These are phyloP conservation scores for Lomentospora prolificans DNA, from an alignment of 2,329 filamentous ascomycete species.

Conservation along the genomic window DNA sequence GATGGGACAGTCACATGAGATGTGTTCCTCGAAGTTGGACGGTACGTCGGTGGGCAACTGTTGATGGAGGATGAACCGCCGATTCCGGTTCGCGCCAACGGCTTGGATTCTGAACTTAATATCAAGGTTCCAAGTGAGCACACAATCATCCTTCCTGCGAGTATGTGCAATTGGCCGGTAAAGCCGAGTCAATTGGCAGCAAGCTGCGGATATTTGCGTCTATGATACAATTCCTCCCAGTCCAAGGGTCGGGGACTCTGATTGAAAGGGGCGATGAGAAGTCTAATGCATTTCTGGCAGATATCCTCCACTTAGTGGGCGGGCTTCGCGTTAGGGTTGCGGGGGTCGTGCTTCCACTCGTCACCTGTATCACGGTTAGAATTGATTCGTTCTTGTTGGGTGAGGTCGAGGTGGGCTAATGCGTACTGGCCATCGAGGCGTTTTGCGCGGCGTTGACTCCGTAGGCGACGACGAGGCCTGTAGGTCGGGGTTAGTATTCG, in stretches of 20 bases:
- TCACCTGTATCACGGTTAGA: slow-evolving; percentile 50
- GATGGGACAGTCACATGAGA: too few species aligned
- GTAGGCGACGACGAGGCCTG: slow-evolving; percentile 79
- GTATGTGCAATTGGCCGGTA: not conserved
- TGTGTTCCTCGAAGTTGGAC: too few species aligned
- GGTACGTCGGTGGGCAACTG: not conserved
- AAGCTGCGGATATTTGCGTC: slow-evolving; percentile 2
- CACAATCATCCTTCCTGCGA: not conserved
- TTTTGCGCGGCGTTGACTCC: slow-evolving; percentile 79
- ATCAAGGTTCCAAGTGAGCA: not conserved
- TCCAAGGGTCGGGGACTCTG: not conserved
- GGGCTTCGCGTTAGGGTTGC: slow-evolving; percentile 59
- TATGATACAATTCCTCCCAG: slow-evolving; percentile 8
- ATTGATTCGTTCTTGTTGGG: slow-evolving; percentile 17
- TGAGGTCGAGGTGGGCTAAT: slow-evolving; percentile 6
- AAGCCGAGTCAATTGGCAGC: not conserved
- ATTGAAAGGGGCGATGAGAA: not conserved
- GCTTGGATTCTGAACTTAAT: not conserved
- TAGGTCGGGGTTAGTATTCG: slow-evolving; percentile 9
- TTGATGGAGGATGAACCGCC: not conserved
- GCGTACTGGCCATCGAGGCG: slow-evolving; percentile 65
- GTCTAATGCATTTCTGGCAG: slow-evolving; percentile 3
- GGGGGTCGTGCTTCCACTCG: slow-evolving; percentile 94
- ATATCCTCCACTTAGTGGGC: slow-evolving; percentile 29
- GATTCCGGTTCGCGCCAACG: not conserved